Base-by-base conservation (phyloP, 2,329 filamentous ascomycete genomes). In the Penicillium decumbens region DNA sequence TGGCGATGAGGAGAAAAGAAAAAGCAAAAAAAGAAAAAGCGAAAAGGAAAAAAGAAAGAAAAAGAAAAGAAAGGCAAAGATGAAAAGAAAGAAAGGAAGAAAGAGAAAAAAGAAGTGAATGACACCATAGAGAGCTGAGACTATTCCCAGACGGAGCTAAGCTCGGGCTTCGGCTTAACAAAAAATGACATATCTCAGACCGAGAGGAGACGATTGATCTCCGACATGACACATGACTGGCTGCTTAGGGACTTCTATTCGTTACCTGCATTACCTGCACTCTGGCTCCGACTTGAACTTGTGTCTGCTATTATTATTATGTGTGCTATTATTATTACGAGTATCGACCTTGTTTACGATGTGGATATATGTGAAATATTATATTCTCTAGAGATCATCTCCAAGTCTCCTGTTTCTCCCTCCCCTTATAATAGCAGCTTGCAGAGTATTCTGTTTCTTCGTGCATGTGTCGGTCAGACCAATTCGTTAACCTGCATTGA, bases 101-200 rank as follows among this genome's bases (percentile, higher is more conserved):
- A 29, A 20, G 43, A 48, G 49, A 39, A 57, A 37, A 37, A 37
- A 18, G 7, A 6, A 18, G 4, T 9, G 33, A 1, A 37, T 37
- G 15, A 37, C 33, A 20, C 33, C 9, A 9, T 6, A 18, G 18
- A 37, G 15, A 10, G 33, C 33, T 38, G 51, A 41, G 43, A 47
- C 41, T 50, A 39, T 39, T 49, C 40, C 54, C 48, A 35, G 47
- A 29, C 45, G 44, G 42, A 58, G 54, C 58, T 60, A 55, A 61
- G 50, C 53, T 48, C 54, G 44, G 51, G 49, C 50, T 50, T 53
- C 39, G 44, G 2, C 20, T 23, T 41, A 20, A 42, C 18, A 18
- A 44, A 51, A 61, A 60, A 56, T 61, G 59, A 61, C 57, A 61
- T 54, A 61, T 61, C 59, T 35, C 49, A 57, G 49, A 33, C 39